Evolutionary conservation across 257 asterid genomes (phyloP).

Genomic region (Lithospermum erythrorhizon): DNA sequence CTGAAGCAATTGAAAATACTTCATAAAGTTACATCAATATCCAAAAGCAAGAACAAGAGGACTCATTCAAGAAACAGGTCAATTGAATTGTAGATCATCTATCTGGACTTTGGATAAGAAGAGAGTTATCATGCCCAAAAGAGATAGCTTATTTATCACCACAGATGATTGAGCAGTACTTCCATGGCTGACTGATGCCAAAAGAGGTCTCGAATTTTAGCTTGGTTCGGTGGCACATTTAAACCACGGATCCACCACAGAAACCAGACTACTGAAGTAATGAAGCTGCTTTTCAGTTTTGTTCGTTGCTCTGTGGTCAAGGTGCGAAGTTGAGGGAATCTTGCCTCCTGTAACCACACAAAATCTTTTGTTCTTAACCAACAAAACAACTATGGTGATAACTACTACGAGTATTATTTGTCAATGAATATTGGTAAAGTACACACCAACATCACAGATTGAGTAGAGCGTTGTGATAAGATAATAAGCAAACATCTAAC

Average conservation of each 20-base stretch:
- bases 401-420: no score
- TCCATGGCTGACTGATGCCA: background rate
- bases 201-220: constrained; percentile 7
- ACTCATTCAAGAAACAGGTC: background rate
- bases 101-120: no score
- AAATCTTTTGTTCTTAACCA: background rate
- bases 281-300: constrained; percentile 76
- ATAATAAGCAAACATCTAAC: no score
- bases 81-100: background rate
- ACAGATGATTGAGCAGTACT: background rate
- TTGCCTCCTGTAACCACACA: constrained; percentile 58
- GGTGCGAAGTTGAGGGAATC: constrained; percentile 87
- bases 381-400: background rate
- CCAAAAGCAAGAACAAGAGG: background rate
- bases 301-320: constrained; percentile 67
- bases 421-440: no score
- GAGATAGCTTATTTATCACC: no score
- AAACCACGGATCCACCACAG: constrained; percentile 88
- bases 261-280: constrained; percentile 89
- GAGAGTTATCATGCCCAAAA: no score
- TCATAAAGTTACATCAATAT: background rate
- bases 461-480: no score
- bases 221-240: constrained; percentile 81
- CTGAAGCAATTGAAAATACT: background rate
- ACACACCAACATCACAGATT: no score